Percentiles rank a stretch among this genome's conserved stretches.
Conservation (phyloP, 805 yeast species). For the Barnettozyma sucrosica region DNA sequence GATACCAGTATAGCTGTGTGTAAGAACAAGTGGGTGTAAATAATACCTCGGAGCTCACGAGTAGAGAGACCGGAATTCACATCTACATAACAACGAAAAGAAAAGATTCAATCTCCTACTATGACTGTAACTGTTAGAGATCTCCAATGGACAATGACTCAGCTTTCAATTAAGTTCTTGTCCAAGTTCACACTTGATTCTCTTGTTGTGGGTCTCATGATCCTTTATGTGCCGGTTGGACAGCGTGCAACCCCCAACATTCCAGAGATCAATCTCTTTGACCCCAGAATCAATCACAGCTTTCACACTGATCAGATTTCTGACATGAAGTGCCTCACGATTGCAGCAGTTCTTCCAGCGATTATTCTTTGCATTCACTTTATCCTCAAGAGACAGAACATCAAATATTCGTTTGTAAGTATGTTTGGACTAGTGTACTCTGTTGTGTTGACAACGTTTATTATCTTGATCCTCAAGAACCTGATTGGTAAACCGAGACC, state of each 20-base stretch:
- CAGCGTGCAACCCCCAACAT: constrained; percentile 6
- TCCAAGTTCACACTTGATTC: constrained; percentile 6
- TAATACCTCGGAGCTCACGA: background rate
- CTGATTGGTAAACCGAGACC: constrained; percentile 88
- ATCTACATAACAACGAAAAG: background rate
- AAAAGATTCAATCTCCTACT: background rate
- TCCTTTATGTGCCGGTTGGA: constrained; percentile 3
- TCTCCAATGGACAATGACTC: background rate
- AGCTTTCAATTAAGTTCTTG: background rate
- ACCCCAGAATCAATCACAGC: constrained; percentile 9
- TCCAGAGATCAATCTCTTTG: constrained; percentile 9
- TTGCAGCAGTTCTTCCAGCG: constrained; percentile 4
- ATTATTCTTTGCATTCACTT: constrained; percentile 1
- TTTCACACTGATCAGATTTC: constrained; percentile 5
- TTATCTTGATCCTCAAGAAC: constrained; percentile 49
- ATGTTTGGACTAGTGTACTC: constrained; percentile 9
- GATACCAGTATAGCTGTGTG: too few relatives aligned
- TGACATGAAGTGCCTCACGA: constrained; percentile 1
- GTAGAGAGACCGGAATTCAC: background rate
- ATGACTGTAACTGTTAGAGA: background rate
- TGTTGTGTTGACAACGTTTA: constrained; percentile 9
- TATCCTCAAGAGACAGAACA: background rate
- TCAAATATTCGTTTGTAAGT: constrained; percentile 8
- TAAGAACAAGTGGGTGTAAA: too few relatives aligned
- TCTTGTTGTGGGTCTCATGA: constrained; percentile 1